Evolutionary conservation across 129 eudicot species (phyloP).

Genomic region (Chrysanthemum makinoi): DNA sequence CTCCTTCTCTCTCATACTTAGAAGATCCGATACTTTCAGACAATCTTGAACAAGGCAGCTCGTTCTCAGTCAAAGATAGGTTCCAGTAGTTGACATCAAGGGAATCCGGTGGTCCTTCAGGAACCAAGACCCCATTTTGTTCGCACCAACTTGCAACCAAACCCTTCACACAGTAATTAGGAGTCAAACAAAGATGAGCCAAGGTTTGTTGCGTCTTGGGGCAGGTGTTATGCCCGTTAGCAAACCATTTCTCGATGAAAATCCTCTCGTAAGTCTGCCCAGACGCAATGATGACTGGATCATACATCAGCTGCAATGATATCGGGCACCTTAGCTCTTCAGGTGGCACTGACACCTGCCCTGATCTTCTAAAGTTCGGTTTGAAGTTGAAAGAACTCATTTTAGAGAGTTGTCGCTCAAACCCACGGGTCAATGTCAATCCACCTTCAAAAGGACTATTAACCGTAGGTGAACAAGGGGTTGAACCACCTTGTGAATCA

Average conservation of each 20-base stretch:
- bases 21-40: conserved; percentile 49
- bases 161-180: conserved; percentile 94
- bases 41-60: conserved; percentile 47
- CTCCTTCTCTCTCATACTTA: conserved; percentile 49
- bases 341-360: conserved; percentile 79
- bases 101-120: conserved; percentile 91
- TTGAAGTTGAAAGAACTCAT: conserved; percentile 81
- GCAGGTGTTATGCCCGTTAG: conserved; percentile 88
- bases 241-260: conserved; percentile 96
- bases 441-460: conserved; percentile 62
- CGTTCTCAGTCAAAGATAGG: conserved; percentile 60
- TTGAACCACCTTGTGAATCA: conserved; percentile 85
- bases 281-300: conserved; percentile 90
- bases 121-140: conserved; percentile 74
- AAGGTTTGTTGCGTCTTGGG: conserved; percentile 89
- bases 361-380: conserved; percentile 68
- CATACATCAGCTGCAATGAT: conserved; percentile 90
- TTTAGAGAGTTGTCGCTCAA: conserved; percentile 82
- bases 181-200: conserved; percentile 81
- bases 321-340: conserved; percentile 96
- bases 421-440: conserved; percentile 41
- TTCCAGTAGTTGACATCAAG: conserved; percentile 90
- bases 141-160: conserved; percentile 93
- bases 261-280: conserved; percentile 94
- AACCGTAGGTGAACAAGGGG: conserved; percentile 96